Evolutionary conservation across 768 basidiomycete species (phyloP).

Genomic region (Kwoniella dejecticola): DNA sequence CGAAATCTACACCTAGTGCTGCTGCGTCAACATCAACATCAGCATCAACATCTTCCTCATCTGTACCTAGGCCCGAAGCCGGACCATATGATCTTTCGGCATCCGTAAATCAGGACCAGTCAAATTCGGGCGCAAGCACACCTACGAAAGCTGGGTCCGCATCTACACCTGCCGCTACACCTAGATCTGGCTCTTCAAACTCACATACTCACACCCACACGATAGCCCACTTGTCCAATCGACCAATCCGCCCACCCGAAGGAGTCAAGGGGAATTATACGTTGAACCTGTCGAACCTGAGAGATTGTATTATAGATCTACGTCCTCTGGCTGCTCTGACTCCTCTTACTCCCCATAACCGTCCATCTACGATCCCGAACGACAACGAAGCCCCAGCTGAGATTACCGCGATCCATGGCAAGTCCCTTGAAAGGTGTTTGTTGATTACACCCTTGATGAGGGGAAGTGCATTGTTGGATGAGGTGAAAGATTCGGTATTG

Average conservation of each 20-base stretch:
- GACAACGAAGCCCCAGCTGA: neutral
- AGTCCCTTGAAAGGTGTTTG: slow-evolving; percentile 65
- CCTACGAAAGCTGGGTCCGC: too few species aligned
- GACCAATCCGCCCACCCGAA: neutral
- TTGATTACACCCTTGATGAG: slow-evolving; percentile 67
- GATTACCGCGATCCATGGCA: slow-evolving; percentile 64
- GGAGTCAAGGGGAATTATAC: slow-evolving; percentile 15
- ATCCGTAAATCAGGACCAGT: too few species aligned
- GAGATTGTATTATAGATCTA: slow-evolving; percentile 72
- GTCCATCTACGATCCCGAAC: neutral
- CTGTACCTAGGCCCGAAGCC: neutral
- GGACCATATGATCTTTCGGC: too few species aligned
- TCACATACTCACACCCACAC: neutral
- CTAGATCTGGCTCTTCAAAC: slow-evolving; percentile 5
- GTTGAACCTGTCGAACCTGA: slow-evolving; percentile 68
- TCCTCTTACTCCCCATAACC: neutral
- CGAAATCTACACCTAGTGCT: slow-evolving; percentile 20
- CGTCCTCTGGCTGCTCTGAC: slow-evolving; percentile 4
- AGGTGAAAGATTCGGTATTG: slow-evolving; percentile 66
- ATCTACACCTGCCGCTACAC: neutral
- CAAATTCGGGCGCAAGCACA: too few species aligned
- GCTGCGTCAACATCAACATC: slow-evolving; percentile 34
- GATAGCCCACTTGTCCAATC: slow-evolving; percentile 9
- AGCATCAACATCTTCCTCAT: neutral
- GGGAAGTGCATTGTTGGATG: slow-evolving; percentile 74